phyloP scores from a whole-genome alignment of 192 early-diverging fungal species.

The Dissophora ornata region DNA sequence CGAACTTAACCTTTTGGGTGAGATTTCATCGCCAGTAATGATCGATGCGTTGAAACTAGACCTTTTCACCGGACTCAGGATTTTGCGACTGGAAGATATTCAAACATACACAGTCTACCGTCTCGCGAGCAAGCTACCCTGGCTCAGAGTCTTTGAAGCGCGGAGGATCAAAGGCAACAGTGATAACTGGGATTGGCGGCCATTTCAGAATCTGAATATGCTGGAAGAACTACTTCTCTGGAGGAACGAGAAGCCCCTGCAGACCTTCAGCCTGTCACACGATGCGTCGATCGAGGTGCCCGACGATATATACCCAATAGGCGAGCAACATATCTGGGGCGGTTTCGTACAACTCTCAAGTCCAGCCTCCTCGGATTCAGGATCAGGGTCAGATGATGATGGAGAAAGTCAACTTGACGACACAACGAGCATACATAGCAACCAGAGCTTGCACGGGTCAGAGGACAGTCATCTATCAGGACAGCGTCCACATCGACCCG shows the following conservation, averaged over 20 bases:
- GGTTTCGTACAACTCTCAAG: conserved; percentile 30
- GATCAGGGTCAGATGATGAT: conserved; percentile 8
- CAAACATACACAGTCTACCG: conserved; percentile 38
- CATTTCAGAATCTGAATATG: conserved; percentile 11
- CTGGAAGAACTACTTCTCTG: conserved; percentile 38
- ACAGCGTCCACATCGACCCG: background rate
- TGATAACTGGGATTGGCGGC: conserved; percentile 38
- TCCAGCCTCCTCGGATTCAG: background rate
- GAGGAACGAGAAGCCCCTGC: conserved; percentile 26
- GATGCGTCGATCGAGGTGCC: conserved; percentile 9
- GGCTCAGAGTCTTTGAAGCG: conserved; percentile 36
- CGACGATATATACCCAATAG: conserved; percentile 32
- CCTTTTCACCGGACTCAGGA: conserved; percentile 10
- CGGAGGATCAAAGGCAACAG: conserved; percentile 33
- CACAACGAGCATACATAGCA: conserved; percentile 2
- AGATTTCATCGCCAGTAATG: conserved; percentile 24
- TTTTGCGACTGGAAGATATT: conserved; percentile 27
- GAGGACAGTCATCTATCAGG: conserved; percentile 5
- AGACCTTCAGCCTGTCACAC: conserved; percentile 31
- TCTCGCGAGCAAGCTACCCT: conserved; percentile 25
- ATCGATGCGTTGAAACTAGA: conserved; percentile 29
- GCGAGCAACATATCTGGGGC: conserved; percentile 16
- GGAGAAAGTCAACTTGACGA: background rate
- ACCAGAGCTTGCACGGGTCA: conserved; percentile 4
- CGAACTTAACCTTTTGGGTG: conserved; percentile 24